Conservation (phyloP, 106 monocot species). For the Acorus gramineus region DNA sequence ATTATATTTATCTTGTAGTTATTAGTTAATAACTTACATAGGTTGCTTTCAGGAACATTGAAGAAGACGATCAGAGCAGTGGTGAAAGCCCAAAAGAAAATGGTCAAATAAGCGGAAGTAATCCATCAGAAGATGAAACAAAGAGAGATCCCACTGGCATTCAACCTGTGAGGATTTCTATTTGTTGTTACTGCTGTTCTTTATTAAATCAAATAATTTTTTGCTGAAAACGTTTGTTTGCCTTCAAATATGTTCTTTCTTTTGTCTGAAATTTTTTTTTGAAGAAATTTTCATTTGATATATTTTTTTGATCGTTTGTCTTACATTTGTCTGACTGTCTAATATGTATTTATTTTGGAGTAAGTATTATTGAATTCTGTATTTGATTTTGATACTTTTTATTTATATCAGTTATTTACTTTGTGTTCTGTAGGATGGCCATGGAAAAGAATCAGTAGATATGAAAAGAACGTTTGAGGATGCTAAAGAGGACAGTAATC, state of each 20-base stretch:
- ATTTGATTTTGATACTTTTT: too few species aligned
- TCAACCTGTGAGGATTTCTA: slow-evolving; percentile 4
- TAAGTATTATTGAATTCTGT: too few species aligned
- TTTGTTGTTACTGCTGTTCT: slow-evolving; percentile 7
- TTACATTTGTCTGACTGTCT: too few species aligned
- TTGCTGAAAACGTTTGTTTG: neutral
- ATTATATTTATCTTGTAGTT: too few species aligned
- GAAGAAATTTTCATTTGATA: too few species aligned
- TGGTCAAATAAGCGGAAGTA: slow-evolving; percentile 17
- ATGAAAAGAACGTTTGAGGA: slow-evolving; percentile 23
- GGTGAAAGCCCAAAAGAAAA: slow-evolving; percentile 32
- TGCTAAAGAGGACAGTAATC: slow-evolving; percentile 9
- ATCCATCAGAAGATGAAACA: slow-evolving; percentile 19
- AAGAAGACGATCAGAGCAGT: slow-evolving; percentile 29
- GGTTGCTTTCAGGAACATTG: slow-evolving; percentile 48
- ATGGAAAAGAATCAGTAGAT: slow-evolving; percentile 17
- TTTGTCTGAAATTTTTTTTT: too few species aligned
- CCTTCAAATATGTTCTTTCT: too few species aligned
- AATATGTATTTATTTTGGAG: too few species aligned
- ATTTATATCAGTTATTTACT: too few species aligned
- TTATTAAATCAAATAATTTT: slow-evolving; percentile 1
- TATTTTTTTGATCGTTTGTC: too few species aligned
- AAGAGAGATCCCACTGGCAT: slow-evolving; percentile 17
- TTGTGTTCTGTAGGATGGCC: too few species aligned
- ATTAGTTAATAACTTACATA: too few species aligned